Evolutionary conservation across 495 filamentous ascomycete species (phyloP), one percentile per base, ranked within the genome.

Genomic region (Immersiella caudata): DNA sequence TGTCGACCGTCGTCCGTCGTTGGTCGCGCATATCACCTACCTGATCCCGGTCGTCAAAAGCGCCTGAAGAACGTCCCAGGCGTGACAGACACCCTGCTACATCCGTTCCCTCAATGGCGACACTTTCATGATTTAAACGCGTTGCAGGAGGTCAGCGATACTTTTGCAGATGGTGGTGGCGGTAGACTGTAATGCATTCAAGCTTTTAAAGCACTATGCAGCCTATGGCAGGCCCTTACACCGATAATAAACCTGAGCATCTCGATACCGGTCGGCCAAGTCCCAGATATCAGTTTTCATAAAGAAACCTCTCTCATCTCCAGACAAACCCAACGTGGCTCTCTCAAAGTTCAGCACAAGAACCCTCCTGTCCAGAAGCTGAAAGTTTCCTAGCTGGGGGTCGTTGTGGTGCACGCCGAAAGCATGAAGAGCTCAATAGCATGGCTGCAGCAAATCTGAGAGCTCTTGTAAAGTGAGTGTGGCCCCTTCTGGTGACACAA

Each of bases 391-490:
- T 18, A 36, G n/a, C 6, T 68, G 11, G 11, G 60, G 60, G n/a
- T 68, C 66, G 18, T 63, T 52, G 18, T 68, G 60, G 35, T 68
- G 66, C 18, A 64, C 60, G 6, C 35, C 52, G 20, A 68, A 68
- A 18, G 60, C 66, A 26, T 68, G 66, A 12, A 68, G 35, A 6
- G 60, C 60, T 33, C 55, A 60, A 36, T 68, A 68, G 67, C 55
- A 64, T 9, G 40, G 54, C 56, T 64, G 67, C 46, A 68, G 46
- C 27, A 68, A 55, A 11, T 18, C 11, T 3, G 67, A 64, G 12
- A 68, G 55, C 61, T 68, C 67, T 22, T 68, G 52, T 14, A 64
- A 22, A 26, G 12, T 25, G n/a, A 68, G 55, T 14, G 66, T 68
- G 24, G 67, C 54, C 12, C 67, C 60, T 14, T 46, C 61, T 14